A percentile compares a stretch with the other conserved stretches of the same genome.
Evolutionary conservation across 1,139 yeast species (phyloP).

Genomic region (Yamadazyma buinensis): DNA sequence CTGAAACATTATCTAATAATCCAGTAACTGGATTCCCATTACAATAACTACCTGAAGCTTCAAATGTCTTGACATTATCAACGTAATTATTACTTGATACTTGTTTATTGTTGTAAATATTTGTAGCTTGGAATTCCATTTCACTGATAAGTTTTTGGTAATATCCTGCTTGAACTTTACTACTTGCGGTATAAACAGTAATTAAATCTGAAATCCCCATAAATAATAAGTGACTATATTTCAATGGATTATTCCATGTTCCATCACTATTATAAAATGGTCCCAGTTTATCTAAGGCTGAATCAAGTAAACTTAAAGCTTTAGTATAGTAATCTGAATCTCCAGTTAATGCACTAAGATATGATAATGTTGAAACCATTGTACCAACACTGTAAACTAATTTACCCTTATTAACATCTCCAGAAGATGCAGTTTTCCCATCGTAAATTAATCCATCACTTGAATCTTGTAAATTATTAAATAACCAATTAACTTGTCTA

Average conservation of each 20-base stretch:
- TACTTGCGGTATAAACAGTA: slow-evolving; percentile 7
- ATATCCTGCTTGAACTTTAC: slow-evolving; percentile 5
- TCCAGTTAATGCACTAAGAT: slow-evolving; percentile 16
- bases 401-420: slow-evolving; percentile 26
- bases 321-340: slow-evolving; percentile 12
- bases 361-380: slow-evolving; percentile 27
- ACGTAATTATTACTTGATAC: slow-evolving; percentile 14
- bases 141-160: slow-evolving; percentile 14
- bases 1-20: slow-evolving; percentile 23
- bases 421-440: slow-evolving; percentile 20
- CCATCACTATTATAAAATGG: slow-evolving; percentile 19
- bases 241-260: slow-evolving; percentile 23
- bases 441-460: slow-evolving; percentile 28
- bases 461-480: slow-evolving; percentile 26
- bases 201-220: slow-evolving; percentile 24
- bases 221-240: slow-evolving; percentile 23
- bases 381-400: slow-evolving; percentile 34
- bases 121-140: slow-evolving; percentile 20
- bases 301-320: slow-evolving; percentile 11
- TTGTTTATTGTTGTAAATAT: slow-evolving; percentile 20
- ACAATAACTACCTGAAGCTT: slow-evolving; percentile 13
- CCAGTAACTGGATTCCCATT: slow-evolving; percentile 13
- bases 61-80: slow-evolving; percentile 6
- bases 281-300: slow-evolving; percentile 19
- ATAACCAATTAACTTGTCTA: slow-evolving; percentile 22